These are phyloP conservation scores for Clausena lansium DNA, from an alignment of 345 rosid genomes.

Conservation along the genomic window DNA sequence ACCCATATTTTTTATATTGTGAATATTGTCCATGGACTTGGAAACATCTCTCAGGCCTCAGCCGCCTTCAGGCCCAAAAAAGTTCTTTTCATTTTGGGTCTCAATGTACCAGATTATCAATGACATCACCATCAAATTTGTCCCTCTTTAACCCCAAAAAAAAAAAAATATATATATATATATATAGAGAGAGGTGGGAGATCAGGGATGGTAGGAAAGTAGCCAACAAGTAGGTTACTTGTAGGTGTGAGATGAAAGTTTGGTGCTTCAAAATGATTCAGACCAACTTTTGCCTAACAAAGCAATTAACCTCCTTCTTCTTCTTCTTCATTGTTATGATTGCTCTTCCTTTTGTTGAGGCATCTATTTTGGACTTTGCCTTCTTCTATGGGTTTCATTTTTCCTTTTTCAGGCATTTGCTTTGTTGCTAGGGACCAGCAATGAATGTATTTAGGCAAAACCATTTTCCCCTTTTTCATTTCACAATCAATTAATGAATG, in stretches of 20 bases:
- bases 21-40: too few relatives aligned
- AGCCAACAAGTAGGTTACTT: slow-evolving; percentile 11
- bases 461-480: not conserved
- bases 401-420: not conserved
- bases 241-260: not conserved
- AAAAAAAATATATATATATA: too few relatives aligned
- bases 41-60: too few relatives aligned
- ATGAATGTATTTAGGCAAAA: not conserved
- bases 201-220: not conserved
- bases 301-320: not conserved
- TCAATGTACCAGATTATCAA: not conserved
- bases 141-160: not conserved
- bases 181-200: not conserved
- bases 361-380: not conserved
- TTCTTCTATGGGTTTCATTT: slow-evolving; percentile 9
- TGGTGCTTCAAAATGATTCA: slow-evolving; percentile 9
- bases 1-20: too few relatives aligned
- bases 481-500: not conserved
- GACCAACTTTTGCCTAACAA: slow-evolving; percentile 18
- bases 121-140: not conserved
- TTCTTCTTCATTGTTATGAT: not conserved
- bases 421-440: not conserved
- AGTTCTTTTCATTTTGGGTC: not conserved
- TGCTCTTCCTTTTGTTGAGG: not conserved
- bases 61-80: not conserved